Evolutionary conservation across 129 eudicot species (phyloP).

Genomic region (Flaveria trinervia): DNA sequence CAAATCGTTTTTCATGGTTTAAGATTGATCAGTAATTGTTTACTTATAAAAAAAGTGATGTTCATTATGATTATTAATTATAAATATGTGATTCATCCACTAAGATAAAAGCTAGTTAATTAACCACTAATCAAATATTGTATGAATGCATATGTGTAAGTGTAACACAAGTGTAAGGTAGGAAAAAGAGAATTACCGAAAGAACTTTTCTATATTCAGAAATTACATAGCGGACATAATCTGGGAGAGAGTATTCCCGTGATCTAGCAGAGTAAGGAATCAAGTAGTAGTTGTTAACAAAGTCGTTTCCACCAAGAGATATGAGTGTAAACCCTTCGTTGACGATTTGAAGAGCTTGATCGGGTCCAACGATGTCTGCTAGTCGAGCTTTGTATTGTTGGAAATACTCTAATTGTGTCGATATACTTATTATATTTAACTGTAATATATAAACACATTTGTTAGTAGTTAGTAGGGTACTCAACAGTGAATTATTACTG

Average conservation of each 20-base stretch:
- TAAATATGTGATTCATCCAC: background rate
- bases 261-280: constrained; percentile 39
- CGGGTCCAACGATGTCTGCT: constrained; percentile 16
- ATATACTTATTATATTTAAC: constrained; percentile 36
- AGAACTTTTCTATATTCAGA: constrained; percentile 35
- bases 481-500: too few relatives aligned
- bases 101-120: background rate
- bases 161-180: background rate
- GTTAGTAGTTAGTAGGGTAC: background rate
- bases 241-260: constrained; percentile 34
- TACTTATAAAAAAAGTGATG: background rate
- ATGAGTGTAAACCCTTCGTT: constrained; percentile 31
- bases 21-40: background rate
- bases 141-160: background rate
- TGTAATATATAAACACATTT: constrained; percentile 2
- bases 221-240: constrained; percentile 36
- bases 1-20: too few relatives aligned
- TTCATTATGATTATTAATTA: background rate
- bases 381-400: constrained; percentile 38
- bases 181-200: constrained; percentile 16
- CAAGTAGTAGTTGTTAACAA: constrained; percentile 44
- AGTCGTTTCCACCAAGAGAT: constrained; percentile 45
- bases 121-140: background rate
- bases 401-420: constrained; percentile 38
- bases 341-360: constrained; percentile 19